A percentile compares a stretch with the other conserved stretches of the same genome.
phyloP scores from a whole-genome alignment of 371 early-diverging fungal genomes.

The Mucor velutinosus region DNA sequence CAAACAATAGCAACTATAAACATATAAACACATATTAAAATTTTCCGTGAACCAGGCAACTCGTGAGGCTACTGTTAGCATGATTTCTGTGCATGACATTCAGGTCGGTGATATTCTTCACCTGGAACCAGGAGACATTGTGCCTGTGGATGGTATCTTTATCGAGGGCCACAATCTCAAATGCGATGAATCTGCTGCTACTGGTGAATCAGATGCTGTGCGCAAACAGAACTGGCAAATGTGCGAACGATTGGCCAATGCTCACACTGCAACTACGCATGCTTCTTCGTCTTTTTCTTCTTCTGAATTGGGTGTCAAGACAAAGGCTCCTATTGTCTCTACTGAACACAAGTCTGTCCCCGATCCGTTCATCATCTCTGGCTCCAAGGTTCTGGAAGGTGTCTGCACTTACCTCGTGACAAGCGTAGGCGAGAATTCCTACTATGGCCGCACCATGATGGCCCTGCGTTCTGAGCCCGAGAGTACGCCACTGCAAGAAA shows the following conservation, averaged over 20 bases:
- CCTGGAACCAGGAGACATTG: conserved; percentile 93
- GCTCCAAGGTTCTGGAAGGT: conserved; percentile 79
- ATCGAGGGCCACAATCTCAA: conserved; percentile 84
- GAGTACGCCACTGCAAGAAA: conserved; percentile 76
- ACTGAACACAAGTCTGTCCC: conserved; percentile 25
- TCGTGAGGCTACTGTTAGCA: conserved; percentile 73
- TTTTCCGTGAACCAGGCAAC: conserved; percentile 51
- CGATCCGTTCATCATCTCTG: conserved; percentile 80
- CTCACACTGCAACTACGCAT: not conserved
- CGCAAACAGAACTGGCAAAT: conserved; percentile 49
- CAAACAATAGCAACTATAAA: not conserved
- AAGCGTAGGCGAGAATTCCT: conserved; percentile 72
- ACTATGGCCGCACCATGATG: conserved; percentile 82
- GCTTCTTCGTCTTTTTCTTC: conserved; percentile 14
- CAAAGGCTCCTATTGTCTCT: not conserved
- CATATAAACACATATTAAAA: not conserved
- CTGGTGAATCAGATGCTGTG: conserved; percentile 78
- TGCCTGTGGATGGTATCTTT: conserved; percentile 88
- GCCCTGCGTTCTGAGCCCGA: conserved; percentile 59
- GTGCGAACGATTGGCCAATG: conserved; percentile 15
- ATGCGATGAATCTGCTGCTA: too few relatives aligned
- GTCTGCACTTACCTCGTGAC: conserved; percentile 76
- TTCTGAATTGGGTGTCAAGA: conserved; percentile 9
- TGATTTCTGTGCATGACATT: conserved; percentile 82
- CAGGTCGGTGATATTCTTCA: conserved; percentile 89